Percentiles rank a stretch among this genome's conserved stretches.
phyloP scores from a whole-genome alignment of 2,329 filamentous ascomycete genomes.

The Aureobasidium sp. region DNA sequence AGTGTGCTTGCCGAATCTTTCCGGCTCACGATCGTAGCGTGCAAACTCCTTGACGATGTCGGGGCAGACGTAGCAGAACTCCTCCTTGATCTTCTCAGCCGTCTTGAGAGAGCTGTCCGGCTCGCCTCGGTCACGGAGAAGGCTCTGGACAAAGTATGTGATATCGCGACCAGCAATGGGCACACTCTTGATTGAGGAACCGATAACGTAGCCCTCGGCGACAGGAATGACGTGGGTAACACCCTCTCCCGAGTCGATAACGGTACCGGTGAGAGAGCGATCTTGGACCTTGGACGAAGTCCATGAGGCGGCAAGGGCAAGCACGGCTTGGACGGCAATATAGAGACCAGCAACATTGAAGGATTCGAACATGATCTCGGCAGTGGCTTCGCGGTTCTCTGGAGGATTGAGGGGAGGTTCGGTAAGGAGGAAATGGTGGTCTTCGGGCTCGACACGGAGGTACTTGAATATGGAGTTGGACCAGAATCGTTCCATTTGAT shows the following conservation, averaged over 20 bases:
- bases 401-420: slow-evolving; percentile 93
- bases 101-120: slow-evolving; percentile 95
- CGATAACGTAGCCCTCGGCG: slow-evolving; percentile 97
- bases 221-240: slow-evolving; percentile 99
- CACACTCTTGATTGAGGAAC: slow-evolving; percentile 97
- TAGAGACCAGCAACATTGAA: slow-evolving; percentile 99
- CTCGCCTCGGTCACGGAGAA: slow-evolving; percentile 92
- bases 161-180: slow-evolving; percentile 97
- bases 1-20: slow-evolving; percentile 82
- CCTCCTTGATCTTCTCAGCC: slow-evolving; percentile 96
- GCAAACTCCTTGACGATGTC: slow-evolving; percentile 99
- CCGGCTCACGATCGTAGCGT: slow-evolving; percentile 83
- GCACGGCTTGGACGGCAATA: slow-evolving; percentile 95
- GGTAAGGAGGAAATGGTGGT: slow-evolving; percentile 96
- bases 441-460: slow-evolving; percentile 92
- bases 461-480: slow-evolving; percentile 99
- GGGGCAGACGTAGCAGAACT: slow-evolving; percentile 96
- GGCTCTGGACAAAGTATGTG: slow-evolving; percentile 95
- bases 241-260: slow-evolving; percentile 97
- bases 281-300: slow-evolving; percentile 97
- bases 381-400: slow-evolving; percentile 97
- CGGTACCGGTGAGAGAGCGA: slow-evolving; percentile 89
- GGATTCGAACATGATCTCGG: slow-evolving; percentile 99
- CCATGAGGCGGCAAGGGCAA: slow-evolving; percentile 95
- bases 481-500: slow-evolving; percentile 99